phyloP scores from a whole-genome alignment of 2,329 filamentous ascomycete genomes.

The Xylariaceae sp. region DNA sequence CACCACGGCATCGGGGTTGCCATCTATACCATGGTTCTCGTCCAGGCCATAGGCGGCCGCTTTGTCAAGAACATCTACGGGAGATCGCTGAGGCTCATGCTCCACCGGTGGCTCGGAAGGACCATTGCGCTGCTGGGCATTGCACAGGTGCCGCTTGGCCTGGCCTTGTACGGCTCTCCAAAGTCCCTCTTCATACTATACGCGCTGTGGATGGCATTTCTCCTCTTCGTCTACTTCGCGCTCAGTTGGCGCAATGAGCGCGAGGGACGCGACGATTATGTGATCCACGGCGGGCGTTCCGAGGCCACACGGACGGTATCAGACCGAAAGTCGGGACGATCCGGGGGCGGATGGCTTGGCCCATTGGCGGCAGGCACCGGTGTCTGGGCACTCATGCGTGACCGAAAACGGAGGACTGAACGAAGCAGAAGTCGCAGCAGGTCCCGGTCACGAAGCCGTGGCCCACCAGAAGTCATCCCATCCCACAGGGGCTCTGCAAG shows the following conservation, averaged over 20 bases:
- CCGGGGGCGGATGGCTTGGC: constrained; percentile 41
- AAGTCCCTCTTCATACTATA: constrained; percentile 79
- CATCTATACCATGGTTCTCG: constrained; percentile 63
- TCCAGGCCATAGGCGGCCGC: constrained; percentile 64
- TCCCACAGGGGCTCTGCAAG: constrained; percentile 49
- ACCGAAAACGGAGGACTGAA: constrained; percentile 35
- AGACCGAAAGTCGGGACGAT: constrained; percentile 29
- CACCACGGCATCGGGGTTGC: constrained; percentile 80
- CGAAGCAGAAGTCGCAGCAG: constrained; percentile 30
- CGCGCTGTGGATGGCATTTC: constrained; percentile 64
- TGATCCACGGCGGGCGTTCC: constrained; percentile 51
- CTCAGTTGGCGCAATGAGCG: constrained; percentile 62
- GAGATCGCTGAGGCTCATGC: constrained; percentile 46
- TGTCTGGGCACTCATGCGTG: constrained; percentile 36
- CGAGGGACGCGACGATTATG: constrained; percentile 44
- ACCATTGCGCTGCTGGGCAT: constrained; percentile 73
- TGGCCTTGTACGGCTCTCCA: constrained; percentile 89
- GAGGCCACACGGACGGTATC: constrained; percentile 24
- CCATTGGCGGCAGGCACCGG: constrained; percentile 47
- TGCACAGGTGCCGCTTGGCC: constrained; percentile 77
- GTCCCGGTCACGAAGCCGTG: constrained; percentile 28
- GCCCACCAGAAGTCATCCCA: constrained; percentile 40
- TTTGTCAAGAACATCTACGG: constrained; percentile 48
- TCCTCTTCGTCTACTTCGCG: constrained; percentile 72
- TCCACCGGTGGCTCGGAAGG: constrained; percentile 86